Evolutionary conservation across 495 filamentous ascomycete species (phyloP).

Genomic region (Penicillium coprophilum): DNA sequence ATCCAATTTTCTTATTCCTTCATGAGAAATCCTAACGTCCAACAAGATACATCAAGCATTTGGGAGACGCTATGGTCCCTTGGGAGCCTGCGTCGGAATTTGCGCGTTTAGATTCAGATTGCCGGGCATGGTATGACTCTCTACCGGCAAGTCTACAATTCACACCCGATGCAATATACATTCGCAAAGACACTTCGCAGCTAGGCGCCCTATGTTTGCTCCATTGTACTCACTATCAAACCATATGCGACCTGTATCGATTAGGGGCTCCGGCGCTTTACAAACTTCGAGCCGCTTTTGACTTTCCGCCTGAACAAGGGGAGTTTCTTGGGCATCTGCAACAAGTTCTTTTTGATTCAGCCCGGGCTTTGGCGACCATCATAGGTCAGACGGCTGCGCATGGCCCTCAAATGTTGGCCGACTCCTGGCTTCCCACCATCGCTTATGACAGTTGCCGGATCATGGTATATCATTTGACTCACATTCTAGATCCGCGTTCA

Average conservation of each 20-base stretch:
- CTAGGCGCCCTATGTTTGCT: conserved; percentile 33
- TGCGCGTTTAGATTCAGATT: conserved; percentile 26
- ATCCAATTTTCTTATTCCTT: neutral
- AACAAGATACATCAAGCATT: conserved; percentile 35
- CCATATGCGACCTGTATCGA: conserved; percentile 35
- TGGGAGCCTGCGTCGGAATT: conserved; percentile 34
- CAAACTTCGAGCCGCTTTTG: conserved; percentile 33
- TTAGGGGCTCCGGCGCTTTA: conserved; percentile 33
- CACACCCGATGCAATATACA: conserved; percentile 31
- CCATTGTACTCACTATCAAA: conserved; percentile 34
- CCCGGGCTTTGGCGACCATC: conserved; percentile 29
- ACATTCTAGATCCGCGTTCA: conserved; percentile 28
- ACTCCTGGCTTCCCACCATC: conserved; percentile 39
- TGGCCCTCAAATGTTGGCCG: conserved; percentile 27
- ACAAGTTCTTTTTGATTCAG: conserved; percentile 29
- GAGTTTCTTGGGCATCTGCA: conserved; percentile 25
- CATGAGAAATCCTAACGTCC: neutral
- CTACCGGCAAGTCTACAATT: conserved; percentile 32
- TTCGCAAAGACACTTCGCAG: conserved; percentile 32
- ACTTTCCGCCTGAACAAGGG: conserved; percentile 32
- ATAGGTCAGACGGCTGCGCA: conserved; percentile 28
- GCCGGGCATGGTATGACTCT: conserved; percentile 30
- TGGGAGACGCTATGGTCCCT: conserved; percentile 30
- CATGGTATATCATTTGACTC: conserved; percentile 36
- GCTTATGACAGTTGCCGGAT: conserved; percentile 36